Evolutionary conservation across 1,139 yeast species (phyloP).

Genomic region (Pichia sp.): DNA sequence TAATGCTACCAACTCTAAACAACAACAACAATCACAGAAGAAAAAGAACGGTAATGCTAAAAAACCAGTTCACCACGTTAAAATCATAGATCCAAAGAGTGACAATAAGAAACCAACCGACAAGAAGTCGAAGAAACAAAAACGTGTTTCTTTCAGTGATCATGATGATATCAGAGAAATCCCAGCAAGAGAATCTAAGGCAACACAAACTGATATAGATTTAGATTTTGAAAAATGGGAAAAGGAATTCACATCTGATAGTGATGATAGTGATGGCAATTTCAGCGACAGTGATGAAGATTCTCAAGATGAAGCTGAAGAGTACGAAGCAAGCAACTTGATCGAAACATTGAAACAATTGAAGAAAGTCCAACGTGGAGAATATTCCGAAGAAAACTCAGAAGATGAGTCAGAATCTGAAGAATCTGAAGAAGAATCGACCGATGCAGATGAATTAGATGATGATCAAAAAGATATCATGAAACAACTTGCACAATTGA

Average conservation of each 20-base stretch:
- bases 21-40: constrained; percentile 11
- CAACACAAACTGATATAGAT: constrained; percentile 15
- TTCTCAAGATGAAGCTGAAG: constrained; percentile 29
- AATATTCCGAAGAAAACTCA: constrained; percentile 23
- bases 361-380: constrained; percentile 22
- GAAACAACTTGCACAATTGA: constrained; percentile 15
- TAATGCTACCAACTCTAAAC: neutral
- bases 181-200: constrained; percentile 16
- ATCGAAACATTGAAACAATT: constrained; percentile 19
- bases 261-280: constrained; percentile 22
- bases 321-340: constrained; percentile 13
- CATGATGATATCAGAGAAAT: constrained; percentile 23
- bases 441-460: constrained; percentile 8
- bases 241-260: constrained; percentile 14
- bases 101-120: neutral
- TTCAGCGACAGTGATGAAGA: constrained; percentile 25
- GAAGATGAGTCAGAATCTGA: neutral
- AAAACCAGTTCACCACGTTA: neutral
- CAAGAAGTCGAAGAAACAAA: constrained; percentile 4
- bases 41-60: neutral
- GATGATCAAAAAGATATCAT: constrained; percentile 18
- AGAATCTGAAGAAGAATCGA: constrained; percentile 15
- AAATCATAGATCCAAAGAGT: neutral
- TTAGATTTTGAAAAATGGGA: constrained; percentile 22
- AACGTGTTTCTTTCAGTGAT: constrained; percentile 28